Percentiles rank a stretch among this genome's conserved stretches.
These are phyloP conservation scores for Artemisia argyi DNA, from an alignment of 129 eudicot genomes.

Conservation along the genomic window DNA sequence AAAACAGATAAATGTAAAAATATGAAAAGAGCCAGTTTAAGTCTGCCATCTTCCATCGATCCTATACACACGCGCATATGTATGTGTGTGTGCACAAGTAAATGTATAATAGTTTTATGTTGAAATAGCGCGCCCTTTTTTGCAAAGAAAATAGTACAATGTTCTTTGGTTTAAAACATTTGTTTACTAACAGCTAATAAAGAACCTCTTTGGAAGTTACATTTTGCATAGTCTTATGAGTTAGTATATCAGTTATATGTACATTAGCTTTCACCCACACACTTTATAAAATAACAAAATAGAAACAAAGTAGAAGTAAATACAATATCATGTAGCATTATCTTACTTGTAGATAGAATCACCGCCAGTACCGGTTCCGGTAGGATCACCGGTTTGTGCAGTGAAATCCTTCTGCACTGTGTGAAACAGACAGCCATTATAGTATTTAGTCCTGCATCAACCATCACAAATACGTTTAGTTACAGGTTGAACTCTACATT, in stretches of 20 bases:
- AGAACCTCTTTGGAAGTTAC: no score
- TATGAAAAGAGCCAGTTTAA: background rate
- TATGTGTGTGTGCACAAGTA: no score
- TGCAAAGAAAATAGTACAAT: no score
- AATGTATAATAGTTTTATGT: no score
- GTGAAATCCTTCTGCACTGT: constrained; percentile 88
- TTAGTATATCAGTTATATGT: background rate
- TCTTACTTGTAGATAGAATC: constrained; percentile 89
- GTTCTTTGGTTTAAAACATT: background rate
- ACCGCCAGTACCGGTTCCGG: constrained; percentile 79
- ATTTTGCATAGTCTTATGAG: no score
- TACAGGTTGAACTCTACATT: background rate
- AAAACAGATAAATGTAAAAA: background rate
- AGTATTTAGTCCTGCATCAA: constrained; percentile 79
- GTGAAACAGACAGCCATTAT: constrained; percentile 93
- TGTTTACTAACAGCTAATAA: background rate
- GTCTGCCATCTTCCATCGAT: background rate
- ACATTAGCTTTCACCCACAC: background rate
- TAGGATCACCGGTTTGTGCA: constrained; percentile 90
- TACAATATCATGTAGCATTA: background rate
- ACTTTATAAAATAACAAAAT: background rate
- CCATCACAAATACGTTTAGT: background rate
- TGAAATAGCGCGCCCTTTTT: no score
- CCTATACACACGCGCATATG: no score
- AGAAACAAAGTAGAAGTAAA: background rate